Conservation (phyloP, 2,329 filamentous ascomycete species). For the Monosporascus sp. region DNA sequence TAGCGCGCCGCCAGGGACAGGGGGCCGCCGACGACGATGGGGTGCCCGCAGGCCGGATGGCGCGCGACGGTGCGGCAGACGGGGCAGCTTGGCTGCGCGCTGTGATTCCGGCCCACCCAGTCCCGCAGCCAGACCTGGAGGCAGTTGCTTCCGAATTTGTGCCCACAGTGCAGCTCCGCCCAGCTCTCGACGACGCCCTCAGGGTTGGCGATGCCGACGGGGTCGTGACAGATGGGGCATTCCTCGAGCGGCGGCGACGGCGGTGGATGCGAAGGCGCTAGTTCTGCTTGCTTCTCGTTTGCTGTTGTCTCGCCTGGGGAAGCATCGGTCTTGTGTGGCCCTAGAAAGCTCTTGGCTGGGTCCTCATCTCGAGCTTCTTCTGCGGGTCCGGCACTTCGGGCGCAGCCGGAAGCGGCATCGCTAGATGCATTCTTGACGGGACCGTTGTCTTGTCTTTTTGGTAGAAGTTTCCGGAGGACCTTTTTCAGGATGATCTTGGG, state of each 20-base stretch:
- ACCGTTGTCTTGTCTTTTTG: background rate
- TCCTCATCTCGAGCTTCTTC: background rate
- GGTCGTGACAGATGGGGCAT: slow-evolving; percentile 40
- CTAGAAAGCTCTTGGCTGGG: background rate
- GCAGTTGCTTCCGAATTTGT: slow-evolving; percentile 37
- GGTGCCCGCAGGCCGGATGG: slow-evolving; percentile 24
- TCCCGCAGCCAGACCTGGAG: slow-evolving; percentile 37
- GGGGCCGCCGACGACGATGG: slow-evolving; percentile 4
- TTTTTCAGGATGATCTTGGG: background rate
- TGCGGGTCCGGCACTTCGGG: background rate
- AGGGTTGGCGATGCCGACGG: slow-evolving; percentile 30
- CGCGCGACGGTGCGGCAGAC: slow-evolving; percentile 31
- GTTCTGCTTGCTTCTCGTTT: slow-evolving; percentile 5
- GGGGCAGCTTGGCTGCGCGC: slow-evolving; percentile 30
- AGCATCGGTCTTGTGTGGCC: background rate
- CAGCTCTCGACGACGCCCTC: slow-evolving; percentile 34
- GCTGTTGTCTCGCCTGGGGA: background rate
- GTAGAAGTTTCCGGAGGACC: background rate
- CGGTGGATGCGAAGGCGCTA: slow-evolving; percentile 7
- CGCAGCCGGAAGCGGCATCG: background rate
- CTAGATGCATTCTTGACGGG: too few species aligned
- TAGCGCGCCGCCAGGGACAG: background rate
- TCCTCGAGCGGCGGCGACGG: slow-evolving; percentile 19
- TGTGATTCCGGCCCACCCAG: slow-evolving; percentile 27
- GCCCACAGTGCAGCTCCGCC: slow-evolving; percentile 36